Conservation (phyloP, 352 stramenopile genomes). For the Globisporangium paddicum region DNA sequence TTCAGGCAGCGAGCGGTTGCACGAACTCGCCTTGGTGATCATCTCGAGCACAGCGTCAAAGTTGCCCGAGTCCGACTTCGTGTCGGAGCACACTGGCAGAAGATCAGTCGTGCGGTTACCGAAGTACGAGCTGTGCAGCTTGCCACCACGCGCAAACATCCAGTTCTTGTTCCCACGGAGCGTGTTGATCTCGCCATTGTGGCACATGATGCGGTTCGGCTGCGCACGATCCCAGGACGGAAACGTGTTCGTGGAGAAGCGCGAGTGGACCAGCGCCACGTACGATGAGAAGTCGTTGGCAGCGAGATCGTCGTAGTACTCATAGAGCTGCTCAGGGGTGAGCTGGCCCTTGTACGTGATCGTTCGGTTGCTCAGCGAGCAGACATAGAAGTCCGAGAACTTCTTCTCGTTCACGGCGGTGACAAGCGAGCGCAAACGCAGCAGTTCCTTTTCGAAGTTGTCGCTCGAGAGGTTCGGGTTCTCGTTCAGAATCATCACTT, state of each 20-base stretch:
- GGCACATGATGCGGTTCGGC: constrained; percentile 97
- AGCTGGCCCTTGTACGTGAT: constrained; percentile 99
- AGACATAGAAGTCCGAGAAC: constrained; percentile 92
- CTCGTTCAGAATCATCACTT: constrained; percentile 92
- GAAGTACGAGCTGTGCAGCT: constrained; percentile 92
- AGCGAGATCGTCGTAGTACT: constrained; percentile 62
- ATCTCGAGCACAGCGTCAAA: constrained; percentile 96
- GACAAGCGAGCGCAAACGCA: constrained; percentile 48
- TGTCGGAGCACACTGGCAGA: constrained; percentile 90
- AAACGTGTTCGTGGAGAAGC: constrained; percentile 99
- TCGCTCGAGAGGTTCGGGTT: constrained; percentile 45
- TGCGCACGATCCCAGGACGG: constrained; percentile 95
- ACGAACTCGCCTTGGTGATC: constrained; percentile 88
- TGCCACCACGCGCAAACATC: constrained; percentile 92
- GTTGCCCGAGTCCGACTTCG: constrained; percentile 96
- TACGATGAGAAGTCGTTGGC: constrained; percentile 88
- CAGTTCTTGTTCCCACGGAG: constrained; percentile 97
- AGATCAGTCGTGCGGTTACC: constrained; percentile 89
- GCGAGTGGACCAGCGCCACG: constrained; percentile 94
- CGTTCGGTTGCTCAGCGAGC: constrained; percentile 90
- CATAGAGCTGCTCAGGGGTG: constrained; percentile 90
- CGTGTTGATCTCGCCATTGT: constrained; percentile 99
- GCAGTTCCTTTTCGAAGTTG: constrained; percentile 92
- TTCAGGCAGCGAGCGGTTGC: constrained; percentile 91
- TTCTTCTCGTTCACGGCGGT: constrained; percentile 68